These are phyloP conservation scores for Boehmeria nivea DNA, from an alignment of 306 rosid genomes.

Conservation along the genomic window DNA sequence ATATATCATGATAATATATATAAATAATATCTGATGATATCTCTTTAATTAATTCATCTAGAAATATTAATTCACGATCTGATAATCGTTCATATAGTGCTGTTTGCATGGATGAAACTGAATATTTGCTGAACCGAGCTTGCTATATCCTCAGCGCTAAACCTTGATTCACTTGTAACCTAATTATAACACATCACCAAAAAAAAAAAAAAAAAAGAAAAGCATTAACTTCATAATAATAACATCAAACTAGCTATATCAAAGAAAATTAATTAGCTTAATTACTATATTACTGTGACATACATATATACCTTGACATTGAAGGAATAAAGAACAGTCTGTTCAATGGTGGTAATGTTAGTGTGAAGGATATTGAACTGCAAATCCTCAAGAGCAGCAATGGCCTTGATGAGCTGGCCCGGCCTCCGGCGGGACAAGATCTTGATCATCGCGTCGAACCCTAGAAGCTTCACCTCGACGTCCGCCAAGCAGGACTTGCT, in stretches of 20 bases:
- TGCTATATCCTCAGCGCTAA: slow-evolving; percentile 85
- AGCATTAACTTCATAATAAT: too few relatives aligned
- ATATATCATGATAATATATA: too few relatives aligned
- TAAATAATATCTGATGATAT: too few relatives aligned
- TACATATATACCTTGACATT: slow-evolving; percentile 68
- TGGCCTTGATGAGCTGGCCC: slow-evolving; percentile 79
- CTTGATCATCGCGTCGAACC: slow-evolving; percentile 89
- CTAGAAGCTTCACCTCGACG: slow-evolving; percentile 86
- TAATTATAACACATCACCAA: too few relatives aligned
- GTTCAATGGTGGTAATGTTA: slow-evolving; percentile 92
- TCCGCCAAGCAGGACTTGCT: slow-evolving; percentile 89
- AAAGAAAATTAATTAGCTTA: background rate
- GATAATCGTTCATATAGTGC: slow-evolving; percentile 44
- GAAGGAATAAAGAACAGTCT: slow-evolving; percentile 91
- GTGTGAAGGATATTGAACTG: slow-evolving; percentile 88
- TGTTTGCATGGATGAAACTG: slow-evolving; percentile 78
- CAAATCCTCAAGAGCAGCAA: slow-evolving; percentile 93
- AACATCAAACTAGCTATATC: too few relatives aligned
- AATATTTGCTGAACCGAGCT: slow-evolving; percentile 87
- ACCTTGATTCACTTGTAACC: slow-evolving; percentile 83
- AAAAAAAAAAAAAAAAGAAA: background rate
- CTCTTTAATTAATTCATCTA: too few relatives aligned
- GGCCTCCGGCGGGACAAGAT: slow-evolving; percentile 82
- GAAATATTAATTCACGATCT: too few relatives aligned
- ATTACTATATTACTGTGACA: background rate